Percentiles rank a stretch among this genome's conserved stretches.
Evolutionary conservation across 768 basidiomycete species (phyloP).

Genomic region (Trametes meyenii): DNA sequence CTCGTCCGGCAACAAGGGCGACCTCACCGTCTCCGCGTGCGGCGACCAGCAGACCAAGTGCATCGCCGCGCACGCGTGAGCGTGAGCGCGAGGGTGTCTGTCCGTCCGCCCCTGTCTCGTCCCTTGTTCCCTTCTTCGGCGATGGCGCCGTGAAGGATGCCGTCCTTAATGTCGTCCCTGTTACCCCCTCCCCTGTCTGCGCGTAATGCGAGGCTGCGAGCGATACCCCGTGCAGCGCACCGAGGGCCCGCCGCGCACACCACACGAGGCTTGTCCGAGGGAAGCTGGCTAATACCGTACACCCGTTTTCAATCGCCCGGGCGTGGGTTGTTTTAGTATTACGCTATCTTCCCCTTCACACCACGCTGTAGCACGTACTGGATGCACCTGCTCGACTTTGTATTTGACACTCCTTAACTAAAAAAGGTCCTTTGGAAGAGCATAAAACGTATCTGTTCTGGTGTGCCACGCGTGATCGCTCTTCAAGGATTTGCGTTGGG

Average conservation of each 20-base stretch:
- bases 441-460: neutral
- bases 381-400: conserved; percentile 21
- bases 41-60: conserved; percentile 48
- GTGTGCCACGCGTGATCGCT: neutral
- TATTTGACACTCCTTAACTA: conserved; percentile 21
- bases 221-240: neutral
- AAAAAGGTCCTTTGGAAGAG: conserved; percentile 5
- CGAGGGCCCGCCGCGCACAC: neutral
- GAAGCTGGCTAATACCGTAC: conserved; percentile 7
- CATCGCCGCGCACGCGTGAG: conserved; percentile 30
- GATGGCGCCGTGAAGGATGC: neutral
- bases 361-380: conserved; percentile 20
- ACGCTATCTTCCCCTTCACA: conserved; percentile 2
- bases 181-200: neutral
- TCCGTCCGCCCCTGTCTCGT: neutral
- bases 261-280: conserved; percentile 20
- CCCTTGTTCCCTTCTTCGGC: neutral
- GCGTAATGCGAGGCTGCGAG: neutral
- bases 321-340: conserved; percentile 8
- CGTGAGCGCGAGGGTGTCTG: neutral
- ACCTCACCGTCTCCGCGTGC: conserved; percentile 51
- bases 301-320: neutral
- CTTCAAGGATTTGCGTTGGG: no score
- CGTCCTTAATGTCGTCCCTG: no score
- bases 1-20: conserved; percentile 48